phyloP scores from a whole-genome alignment of 2,329 filamentous ascomycete species.

The Biscogniauxia sp. region DNA sequence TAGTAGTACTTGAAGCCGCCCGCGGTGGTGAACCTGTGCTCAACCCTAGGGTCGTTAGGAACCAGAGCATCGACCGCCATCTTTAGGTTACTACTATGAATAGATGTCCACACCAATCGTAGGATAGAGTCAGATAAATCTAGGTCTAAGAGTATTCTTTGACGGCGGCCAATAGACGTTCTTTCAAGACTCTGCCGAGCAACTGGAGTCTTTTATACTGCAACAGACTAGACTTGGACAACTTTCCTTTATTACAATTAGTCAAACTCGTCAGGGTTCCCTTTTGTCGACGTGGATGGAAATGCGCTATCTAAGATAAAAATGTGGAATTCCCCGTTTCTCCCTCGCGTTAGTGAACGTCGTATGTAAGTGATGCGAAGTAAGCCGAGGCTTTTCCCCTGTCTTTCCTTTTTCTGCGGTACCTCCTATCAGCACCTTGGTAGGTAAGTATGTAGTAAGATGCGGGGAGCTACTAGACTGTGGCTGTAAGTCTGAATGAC shows the following conservation, averaged over 20 bases:
- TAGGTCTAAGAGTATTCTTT: not conserved
- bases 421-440: too few relatives aligned
- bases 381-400: not conserved
- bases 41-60: slow-evolving; percentile 63
- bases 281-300: not conserved
- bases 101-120: not conserved
- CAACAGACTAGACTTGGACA: not conserved
- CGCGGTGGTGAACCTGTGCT: slow-evolving; percentile 60
- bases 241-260: not conserved
- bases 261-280: not conserved
- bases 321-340: not conserved
- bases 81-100: slow-evolving; percentile 1
- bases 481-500: too few relatives aligned
- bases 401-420: not conserved
- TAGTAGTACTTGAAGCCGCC: slow-evolving; percentile 71
- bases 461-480: not conserved
- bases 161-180: not conserved
- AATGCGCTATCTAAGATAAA: not conserved
- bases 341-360: not conserved
- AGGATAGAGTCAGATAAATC: not conserved
- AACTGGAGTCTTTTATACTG: not conserved
- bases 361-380: not conserved
- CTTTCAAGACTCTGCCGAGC: not conserved
- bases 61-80: slow-evolving; percentile 59
- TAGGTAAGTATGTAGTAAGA: too few relatives aligned